Base-by-base conservation (phyloP, 805 yeast genomes). In the Candida succiphila region DNA sequence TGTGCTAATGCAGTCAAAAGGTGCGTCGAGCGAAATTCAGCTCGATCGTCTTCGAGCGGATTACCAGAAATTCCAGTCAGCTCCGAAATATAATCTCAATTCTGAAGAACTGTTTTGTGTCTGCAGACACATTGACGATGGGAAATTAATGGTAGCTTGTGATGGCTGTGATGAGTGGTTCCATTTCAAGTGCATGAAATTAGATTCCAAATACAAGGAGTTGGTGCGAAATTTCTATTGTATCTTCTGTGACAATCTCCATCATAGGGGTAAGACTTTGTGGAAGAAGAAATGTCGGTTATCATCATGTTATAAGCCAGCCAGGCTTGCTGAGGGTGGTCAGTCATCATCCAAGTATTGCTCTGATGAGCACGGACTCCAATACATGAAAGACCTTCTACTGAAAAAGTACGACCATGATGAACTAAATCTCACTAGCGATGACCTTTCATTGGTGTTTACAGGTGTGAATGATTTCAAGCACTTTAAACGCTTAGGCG, bases 101-200 rank as follows among this genome's bases (percentile, higher is more conserved):
- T 63, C 78, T 17, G 82, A 78, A 41, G 84, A 78, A 43, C 58
- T 82, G 6, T 86, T 66, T 46, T 87, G 96, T 51, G 57, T 78
- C 1, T 87, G 96, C 52, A 66, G 92, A 25, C 69, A 68, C 39
- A 80, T 86, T 0, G 96, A 88, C 46, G 65, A 69, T 38, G 92
- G 88, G 2, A 78, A 74, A 37, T 59, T 87, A 51, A 88, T 88
- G 96, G 81, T 88, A n/a, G 85, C 82, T 0, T 87, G 96, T 52
- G 96, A 87, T 51, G 88, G 85, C 5, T 88, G 96, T 56, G 95
- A 86, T 48, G 95, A 85, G 37, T 88, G 96, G 96, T 88, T 69
- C 50, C 96, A 88, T 56, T 84, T 87, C 54, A 61, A 59, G 30
- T 88, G 96, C 51, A 72, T 87, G 67, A 67, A 66, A 33, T 50